Base-by-base conservation (phyloP, 805 yeast genomes). In the Kluyveromyces starmeri region DNA sequence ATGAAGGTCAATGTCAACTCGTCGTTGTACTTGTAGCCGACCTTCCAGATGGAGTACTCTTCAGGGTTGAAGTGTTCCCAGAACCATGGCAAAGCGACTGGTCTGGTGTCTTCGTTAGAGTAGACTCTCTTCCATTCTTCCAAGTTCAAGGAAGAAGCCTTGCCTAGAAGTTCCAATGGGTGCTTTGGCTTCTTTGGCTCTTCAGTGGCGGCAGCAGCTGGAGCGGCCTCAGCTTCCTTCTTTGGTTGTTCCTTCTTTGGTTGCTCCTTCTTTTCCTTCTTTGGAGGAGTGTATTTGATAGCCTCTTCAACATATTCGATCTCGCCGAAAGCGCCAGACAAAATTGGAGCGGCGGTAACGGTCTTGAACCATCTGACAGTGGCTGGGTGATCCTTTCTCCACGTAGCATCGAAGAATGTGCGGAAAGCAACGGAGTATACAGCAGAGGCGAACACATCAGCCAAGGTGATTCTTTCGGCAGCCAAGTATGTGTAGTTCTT, bases 101-200 rank as follows among this genome's bases (percentile, higher is more conserved):
- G 79, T 68, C 95, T 83, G 62, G 96, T 88, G 58, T 88, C 96
- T 69, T 84, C 86, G 76, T 88, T 88, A 46, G 95, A 85, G 81
- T 88, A 88, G 47, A 67, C 66, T 70, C 95, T 80, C 78, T 88
- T 88, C 89, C 95, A 85, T 64, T 83, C 89, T 58, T 86, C 95
- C 48, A 88, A 55, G 19, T 38, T 28, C 53, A 78, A 68, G 44
- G 78, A 47, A n/a, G n/a, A n/a, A 41, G 83, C 62, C 61, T 75
- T 77, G 53, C 88, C 89, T 45, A 88, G 76, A 43, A 70, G 68
- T 61, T 74, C 89, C 62, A 86, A 77, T 57, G 96, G 96, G 70
- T 88, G 96, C 67, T 80, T 81, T 48, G 83, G 73, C 70, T 83
- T 83, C 69, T 80, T 79, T 52, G 68, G 73, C 56, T 67, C 72